phyloP scores from a whole-genome alignment of 805 yeast genomes.

The Metschnikowia lachancei region DNA sequence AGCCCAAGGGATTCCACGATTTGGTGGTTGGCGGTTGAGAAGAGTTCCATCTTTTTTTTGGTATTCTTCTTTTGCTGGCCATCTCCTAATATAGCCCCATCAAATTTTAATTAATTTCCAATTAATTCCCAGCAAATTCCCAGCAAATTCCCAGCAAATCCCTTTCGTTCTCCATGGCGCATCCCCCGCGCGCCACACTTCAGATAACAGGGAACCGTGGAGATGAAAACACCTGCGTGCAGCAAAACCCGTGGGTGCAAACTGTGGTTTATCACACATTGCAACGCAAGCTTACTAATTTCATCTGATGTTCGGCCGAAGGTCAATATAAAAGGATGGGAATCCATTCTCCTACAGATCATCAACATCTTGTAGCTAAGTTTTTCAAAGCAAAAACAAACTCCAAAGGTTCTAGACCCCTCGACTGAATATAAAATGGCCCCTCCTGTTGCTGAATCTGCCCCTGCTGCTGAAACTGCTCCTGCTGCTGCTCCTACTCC shows the following conservation, averaged over 20 bases:
- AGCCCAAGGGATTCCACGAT: no score
- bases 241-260: not conserved
- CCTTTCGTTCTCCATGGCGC: not conserved
- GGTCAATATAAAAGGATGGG: not conserved
- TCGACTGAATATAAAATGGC: conserved; percentile 2
- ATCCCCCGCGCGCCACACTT: not conserved
- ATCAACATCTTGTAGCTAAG: not conserved
- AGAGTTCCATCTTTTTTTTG: no score
- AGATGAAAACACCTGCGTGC: not conserved
- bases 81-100: no score
- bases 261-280: conserved; percentile 8
- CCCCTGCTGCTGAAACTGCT: no score
- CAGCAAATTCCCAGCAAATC: not conserved
- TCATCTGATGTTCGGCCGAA: not conserved
- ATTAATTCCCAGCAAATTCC: not conserved
- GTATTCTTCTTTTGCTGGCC: not conserved
- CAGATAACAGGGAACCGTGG: not conserved
- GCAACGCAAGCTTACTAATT: no score
- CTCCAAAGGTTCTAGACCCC: not conserved
- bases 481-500: no score
- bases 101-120: no score
- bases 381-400: not conserved
- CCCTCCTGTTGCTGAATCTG: conserved; percentile 6
- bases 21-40: no score
- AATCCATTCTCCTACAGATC: not conserved